Conservation (phyloP, 345 rosid species). For the Ailanthus altissimus region DNA sequence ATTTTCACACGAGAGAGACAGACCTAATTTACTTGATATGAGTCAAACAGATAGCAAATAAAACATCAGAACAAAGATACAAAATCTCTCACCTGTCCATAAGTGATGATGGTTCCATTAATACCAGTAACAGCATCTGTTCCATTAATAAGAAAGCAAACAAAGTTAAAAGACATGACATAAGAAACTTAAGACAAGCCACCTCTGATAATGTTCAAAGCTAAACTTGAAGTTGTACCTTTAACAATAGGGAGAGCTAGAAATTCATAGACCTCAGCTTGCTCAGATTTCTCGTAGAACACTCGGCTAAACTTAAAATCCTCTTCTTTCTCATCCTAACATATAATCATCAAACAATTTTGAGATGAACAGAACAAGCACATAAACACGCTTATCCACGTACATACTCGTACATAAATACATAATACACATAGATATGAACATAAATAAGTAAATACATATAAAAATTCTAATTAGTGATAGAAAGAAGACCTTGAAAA, state of each 20-base stretch:
- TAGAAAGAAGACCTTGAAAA: conserved; percentile 51
- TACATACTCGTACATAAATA: too few relatives aligned
- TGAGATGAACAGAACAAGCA: not conserved
- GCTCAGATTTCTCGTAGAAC: conserved; percentile 58
- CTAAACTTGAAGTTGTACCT: conserved; percentile 39
- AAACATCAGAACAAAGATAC: not conserved
- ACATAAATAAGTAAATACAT: not conserved
- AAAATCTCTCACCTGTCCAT: conserved; percentile 67
- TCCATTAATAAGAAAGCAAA: conserved; percentile 11
- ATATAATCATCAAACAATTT: not conserved
- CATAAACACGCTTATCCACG: not conserved
- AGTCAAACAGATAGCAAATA: not conserved
- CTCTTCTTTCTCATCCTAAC: conserved; percentile 72
- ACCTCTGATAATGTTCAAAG: not conserved
- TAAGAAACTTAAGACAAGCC: not conserved
- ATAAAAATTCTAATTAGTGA: not conserved
- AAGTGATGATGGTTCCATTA: conserved; percentile 83
- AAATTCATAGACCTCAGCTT: conserved; percentile 64
- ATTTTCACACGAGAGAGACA: not conserved
- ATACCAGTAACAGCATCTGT: conserved; percentile 66
- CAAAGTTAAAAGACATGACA: not conserved
- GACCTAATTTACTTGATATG: not conserved
- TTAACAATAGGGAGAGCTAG: conserved; percentile 66
- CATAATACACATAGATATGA: not conserved
- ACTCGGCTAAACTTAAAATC: conserved; percentile 57